Conservation (phyloP, 2,329 filamentous ascomycete species). For the Xylaria sp. region DNA sequence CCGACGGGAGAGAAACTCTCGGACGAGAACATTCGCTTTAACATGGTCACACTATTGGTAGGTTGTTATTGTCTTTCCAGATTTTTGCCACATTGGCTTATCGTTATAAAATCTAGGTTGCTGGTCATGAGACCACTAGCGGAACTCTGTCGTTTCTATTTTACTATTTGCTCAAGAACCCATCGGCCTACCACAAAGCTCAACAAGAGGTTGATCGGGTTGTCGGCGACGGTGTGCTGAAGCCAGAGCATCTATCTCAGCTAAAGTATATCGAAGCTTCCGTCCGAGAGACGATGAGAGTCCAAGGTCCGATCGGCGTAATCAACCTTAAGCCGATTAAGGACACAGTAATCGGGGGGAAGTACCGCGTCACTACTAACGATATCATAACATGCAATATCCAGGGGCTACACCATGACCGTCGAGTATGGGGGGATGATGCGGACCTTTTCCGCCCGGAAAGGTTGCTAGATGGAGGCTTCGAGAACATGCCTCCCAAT, state of each 20-base stretch:
- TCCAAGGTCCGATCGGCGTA: conserved; percentile 60
- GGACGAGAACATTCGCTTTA: conserved; percentile 33
- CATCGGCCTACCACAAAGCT: conserved; percentile 58
- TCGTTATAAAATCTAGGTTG: conserved; percentile 18
- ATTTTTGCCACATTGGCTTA: background rate
- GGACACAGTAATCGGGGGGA: conserved; percentile 61
- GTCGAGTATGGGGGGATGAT: conserved; percentile 64
- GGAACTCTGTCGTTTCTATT: conserved; percentile 60
- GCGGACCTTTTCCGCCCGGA: conserved; percentile 69
- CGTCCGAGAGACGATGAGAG: conserved; percentile 64
- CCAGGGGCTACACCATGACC: conserved; percentile 64
- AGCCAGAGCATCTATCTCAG: conserved; percentile 59
- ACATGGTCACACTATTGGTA: conserved; percentile 39
- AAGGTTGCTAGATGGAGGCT: conserved; percentile 67
- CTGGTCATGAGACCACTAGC: conserved; percentile 65
- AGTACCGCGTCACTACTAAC: conserved; percentile 62
- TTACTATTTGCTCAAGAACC: conserved; percentile 63
- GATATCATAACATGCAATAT: conserved; percentile 59
- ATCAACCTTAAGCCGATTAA: conserved; percentile 56
- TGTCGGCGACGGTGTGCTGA: conserved; percentile 57
- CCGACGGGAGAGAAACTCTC: conserved; percentile 31
- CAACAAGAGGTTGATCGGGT: conserved; percentile 65
- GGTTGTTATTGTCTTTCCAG: background rate
- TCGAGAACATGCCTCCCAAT: conserved; percentile 53
- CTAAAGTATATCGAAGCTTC: conserved; percentile 66